phyloP scores from a whole-genome alignment of 1,284 basidiomycete species.

The Sutorius eximius region DNA sequence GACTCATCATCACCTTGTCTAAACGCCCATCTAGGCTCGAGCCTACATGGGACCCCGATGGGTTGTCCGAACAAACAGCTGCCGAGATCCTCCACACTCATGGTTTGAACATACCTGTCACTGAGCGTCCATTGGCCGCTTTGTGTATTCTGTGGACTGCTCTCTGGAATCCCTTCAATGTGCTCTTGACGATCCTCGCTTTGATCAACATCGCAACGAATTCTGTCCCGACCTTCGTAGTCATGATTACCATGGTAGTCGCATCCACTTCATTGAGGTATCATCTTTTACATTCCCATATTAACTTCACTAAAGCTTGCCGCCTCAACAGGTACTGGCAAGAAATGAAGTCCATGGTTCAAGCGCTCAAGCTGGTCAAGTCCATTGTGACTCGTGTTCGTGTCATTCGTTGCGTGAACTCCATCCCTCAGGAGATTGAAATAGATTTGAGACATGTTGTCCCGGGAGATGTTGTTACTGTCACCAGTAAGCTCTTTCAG shows the following conservation, averaged over 20 bases:
- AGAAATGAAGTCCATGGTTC: constrained; percentile 34
- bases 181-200: constrained; percentile 32
- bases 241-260: constrained; percentile 35
- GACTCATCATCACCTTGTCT: not conserved
- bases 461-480: constrained; percentile 29
- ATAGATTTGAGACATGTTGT: constrained; percentile 30
- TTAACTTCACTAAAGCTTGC: not conserved
- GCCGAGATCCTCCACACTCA: constrained; percentile 19
- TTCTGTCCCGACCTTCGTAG: constrained; percentile 32
- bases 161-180: constrained; percentile 34
- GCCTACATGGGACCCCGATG: constrained; percentile 25
- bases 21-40: constrained; percentile 25
- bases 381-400: constrained; percentile 36
- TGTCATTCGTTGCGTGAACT: constrained; percentile 26
- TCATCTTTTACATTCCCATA: not conserved
- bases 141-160: constrained; percentile 30
- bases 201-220: constrained; percentile 31
- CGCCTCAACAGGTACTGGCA: constrained; percentile 30
- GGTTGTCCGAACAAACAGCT: constrained; percentile 28
- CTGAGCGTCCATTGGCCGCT: constrained; percentile 32
- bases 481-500: constrained; percentile 26
- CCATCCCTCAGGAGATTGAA: constrained; percentile 26
- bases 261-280: constrained; percentile 33
- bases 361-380: constrained; percentile 34
- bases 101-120: constrained; percentile 29